These are phyloP conservation scores for Ploettnerulaceae sp. DNA, from an alignment of 2,329 filamentous ascomycete species.

Conservation along the genomic window DNA sequence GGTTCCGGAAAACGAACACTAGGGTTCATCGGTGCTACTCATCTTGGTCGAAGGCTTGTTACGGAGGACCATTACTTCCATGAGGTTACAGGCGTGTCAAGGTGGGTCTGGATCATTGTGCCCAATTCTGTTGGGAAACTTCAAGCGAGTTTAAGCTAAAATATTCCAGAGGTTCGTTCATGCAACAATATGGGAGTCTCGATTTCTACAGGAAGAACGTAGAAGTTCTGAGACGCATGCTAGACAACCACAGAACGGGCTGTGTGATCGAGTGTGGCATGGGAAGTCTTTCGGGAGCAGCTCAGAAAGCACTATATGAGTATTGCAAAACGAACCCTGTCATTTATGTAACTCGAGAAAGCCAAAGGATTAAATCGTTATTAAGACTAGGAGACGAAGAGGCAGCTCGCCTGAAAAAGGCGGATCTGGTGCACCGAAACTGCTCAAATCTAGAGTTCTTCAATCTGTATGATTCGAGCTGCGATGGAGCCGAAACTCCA, in stretches of 20 bases:
- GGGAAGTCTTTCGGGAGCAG: constrained; percentile 44
- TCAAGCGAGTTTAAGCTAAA: not conserved
- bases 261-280: constrained; percentile 67
- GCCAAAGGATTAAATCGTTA: constrained; percentile 53
- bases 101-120: constrained; percentile 5
- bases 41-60: constrained; percentile 62
- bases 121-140: not conserved
- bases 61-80: constrained; percentile 67
- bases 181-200: constrained; percentile 54
- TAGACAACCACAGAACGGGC: constrained; percentile 53
- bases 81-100: constrained; percentile 50
- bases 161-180: constrained; percentile 55
- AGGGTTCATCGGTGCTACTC: constrained; percentile 68
- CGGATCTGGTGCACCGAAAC: constrained; percentile 41
- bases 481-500: constrained; percentile 36
- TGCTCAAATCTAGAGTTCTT: constrained; percentile 66
- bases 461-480: constrained; percentile 42
- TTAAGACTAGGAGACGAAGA: constrained; percentile 41
- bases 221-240: constrained; percentile 54
- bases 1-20: constrained; percentile 73
- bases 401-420: constrained; percentile 39
- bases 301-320: constrained; percentile 51
- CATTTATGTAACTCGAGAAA: constrained; percentile 63
- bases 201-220: constrained; percentile 61
- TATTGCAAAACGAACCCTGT: constrained; percentile 64